A percentile compares a stretch with the other conserved stretches of the same genome.
Evolutionary conservation across 1,139 yeast species (phyloP).

Genomic region (Geotrichum restrictum): DNA sequence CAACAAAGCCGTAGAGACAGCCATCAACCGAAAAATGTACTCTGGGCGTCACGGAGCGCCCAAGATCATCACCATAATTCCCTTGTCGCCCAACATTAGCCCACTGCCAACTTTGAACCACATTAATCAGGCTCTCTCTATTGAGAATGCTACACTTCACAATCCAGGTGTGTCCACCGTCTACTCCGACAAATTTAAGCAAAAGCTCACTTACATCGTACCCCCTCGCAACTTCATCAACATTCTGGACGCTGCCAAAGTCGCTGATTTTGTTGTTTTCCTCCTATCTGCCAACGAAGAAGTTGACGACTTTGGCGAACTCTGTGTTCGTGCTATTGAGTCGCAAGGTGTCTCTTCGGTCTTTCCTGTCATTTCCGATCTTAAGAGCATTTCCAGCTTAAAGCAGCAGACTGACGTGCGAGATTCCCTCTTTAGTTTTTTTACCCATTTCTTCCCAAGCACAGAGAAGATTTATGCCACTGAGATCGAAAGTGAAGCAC

Average conservation of each 20-base stretch:
- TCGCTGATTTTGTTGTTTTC: conserved; percentile 83
- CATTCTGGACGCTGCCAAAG: conserved; percentile 79
- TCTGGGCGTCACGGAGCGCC: conserved; percentile 80
- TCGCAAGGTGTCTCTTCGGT: conserved; percentile 89
- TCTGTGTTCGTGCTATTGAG: conserved; percentile 78
- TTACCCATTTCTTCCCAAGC: conserved; percentile 84
- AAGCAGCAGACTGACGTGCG: conserved; percentile 75
- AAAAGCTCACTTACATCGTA: conserved; percentile 67
- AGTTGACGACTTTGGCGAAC: conserved; percentile 83
- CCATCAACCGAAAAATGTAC: conserved; percentile 56
- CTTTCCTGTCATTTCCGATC: conserved; percentile 75
- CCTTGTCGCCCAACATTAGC: conserved; percentile 69
- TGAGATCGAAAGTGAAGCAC: conserved; percentile 63
- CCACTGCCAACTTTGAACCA: conserved; percentile 54
- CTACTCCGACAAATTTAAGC: conserved; percentile 62
- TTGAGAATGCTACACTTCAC: conserved; percentile 33
- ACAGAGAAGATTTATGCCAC: conserved; percentile 73
- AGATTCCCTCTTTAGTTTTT: conserved; percentile 76
- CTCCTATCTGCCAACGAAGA: conserved; percentile 82
- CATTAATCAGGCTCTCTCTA: conserved; percentile 32
- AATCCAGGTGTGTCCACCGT: conserved; percentile 37
- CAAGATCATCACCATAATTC: conserved; percentile 73
- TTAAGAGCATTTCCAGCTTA: conserved; percentile 60
- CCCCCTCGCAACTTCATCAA: conserved; percentile 62
- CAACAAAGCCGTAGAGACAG: conserved; percentile 56